Evolutionary conservation across 306 rosid species (phyloP), one percentile per base, ranked within the genome.

Genomic region (Hylodesmum podocarpum): DNA sequence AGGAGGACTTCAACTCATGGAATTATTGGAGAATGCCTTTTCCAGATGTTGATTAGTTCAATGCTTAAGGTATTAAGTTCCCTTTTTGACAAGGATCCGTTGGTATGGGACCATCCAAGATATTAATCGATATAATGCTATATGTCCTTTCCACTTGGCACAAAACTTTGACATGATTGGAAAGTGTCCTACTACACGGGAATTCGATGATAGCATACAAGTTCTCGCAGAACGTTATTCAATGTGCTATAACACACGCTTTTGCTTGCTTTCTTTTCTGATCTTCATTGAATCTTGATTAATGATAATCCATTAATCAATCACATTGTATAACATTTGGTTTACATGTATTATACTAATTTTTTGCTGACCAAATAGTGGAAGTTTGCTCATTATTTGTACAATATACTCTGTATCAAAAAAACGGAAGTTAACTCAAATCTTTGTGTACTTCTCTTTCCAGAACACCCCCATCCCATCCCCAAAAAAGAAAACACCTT

Each of bases 1-100:
- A 95, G 97, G 97, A 92, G 83, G 99, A 92, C 71, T 95, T 16
- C 80, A 95, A 95, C 83, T 81, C 97, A 5, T 92, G 99, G 99
- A 95, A 95, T 80, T 95, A 65, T 49, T 95, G 99, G 99, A 95
- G 40, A 82, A 12, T 87, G 83, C 97, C 97, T 44, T 62, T 88
- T 75, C 87, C 96, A 8, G 97, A 90, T 2, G 18, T 88, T 43
- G 91, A 82, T 4, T 87, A 73, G 80, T 43, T 54, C 70, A 65
- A 28, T 41, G 27, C 57, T 78, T 7, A 43, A 41, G 63, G 55
- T 73, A 49, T 46, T 36, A 24, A n/a, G 36, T 58, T 78, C 43
- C 43, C 12, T 33, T 55, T 78, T 24, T 78, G 62, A 75, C 78
- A 57, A 70, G 57, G 59, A 78, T 70, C 40, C 15, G 15, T 70